These are phyloP conservation scores for Vitis cinerea DNA, from an alignment of 164 flowering plant genomes.

Conservation along the genomic window DNA sequence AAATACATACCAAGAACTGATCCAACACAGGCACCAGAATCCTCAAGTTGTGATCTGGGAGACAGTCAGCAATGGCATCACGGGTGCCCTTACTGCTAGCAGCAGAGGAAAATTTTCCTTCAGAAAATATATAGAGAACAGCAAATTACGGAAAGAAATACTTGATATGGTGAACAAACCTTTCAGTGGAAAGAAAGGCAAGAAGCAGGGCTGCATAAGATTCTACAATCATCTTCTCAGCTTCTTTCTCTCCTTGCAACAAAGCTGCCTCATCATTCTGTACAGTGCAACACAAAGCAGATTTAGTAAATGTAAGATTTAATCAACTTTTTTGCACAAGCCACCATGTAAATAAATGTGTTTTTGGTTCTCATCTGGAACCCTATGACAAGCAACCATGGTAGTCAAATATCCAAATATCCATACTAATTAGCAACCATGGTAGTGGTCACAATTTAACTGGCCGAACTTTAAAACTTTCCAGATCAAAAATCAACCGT, in stretches of 20 bases:
- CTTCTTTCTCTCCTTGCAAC: constrained; percentile 87
- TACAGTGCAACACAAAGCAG: constrained; percentile 5
- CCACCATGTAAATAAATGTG: too few relatives aligned
- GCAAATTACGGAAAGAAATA: background rate
- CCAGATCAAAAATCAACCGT: background rate
- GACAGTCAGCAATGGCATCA: constrained; percentile 60
- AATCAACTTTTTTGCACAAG: background rate
- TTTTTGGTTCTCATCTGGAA: too few relatives aligned
- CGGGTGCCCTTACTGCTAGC: constrained; percentile 63
- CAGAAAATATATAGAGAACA: background rate
- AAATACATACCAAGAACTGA: constrained; percentile 83
- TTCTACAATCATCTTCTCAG: constrained; percentile 96
- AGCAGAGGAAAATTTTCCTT: constrained; percentile 10
- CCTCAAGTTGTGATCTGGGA: constrained; percentile 66
- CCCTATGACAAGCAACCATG: too few relatives aligned
- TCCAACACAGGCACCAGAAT: constrained; percentile 91
- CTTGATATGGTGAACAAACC: constrained; percentile 35
- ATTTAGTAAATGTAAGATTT: background rate
- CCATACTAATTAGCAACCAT: background rate
- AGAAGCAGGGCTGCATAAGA: constrained; percentile 93
- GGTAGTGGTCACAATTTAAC: too few relatives aligned
- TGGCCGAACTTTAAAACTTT: background rate
- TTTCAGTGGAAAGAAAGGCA: constrained; percentile 94
- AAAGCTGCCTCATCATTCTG: constrained; percentile 80
- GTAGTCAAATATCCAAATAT: background rate